Percentiles rank a stretch among this genome's conserved stretches.
These are phyloP conservation scores for Umbelopsis sp. DNA, from an alignment of 371 early-diverging fungal genomes.

Conservation along the genomic window DNA sequence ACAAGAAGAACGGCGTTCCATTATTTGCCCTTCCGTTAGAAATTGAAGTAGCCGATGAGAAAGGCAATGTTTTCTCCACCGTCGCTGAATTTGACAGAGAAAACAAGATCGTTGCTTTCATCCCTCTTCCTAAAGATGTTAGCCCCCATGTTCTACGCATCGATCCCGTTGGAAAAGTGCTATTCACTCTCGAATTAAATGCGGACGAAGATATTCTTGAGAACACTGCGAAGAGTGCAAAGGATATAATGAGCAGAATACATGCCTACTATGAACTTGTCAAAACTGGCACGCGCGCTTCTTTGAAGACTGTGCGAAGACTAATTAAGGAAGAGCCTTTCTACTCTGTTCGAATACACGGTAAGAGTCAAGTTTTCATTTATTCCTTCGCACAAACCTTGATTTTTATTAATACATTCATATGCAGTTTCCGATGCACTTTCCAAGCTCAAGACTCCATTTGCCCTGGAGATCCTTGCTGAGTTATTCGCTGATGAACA, in stretches of 20 bases:
- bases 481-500: constrained; percentile 45
- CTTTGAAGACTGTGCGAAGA: constrained; percentile 44
- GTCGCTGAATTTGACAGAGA: constrained; percentile 38
- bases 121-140: constrained; percentile 23
- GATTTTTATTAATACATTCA: neutral
- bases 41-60: constrained; percentile 48
- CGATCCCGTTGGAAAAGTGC: constrained; percentile 55
- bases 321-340: constrained; percentile 43
- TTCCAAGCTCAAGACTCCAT: constrained; percentile 34
- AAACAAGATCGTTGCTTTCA: constrained; percentile 22
- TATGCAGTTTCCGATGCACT: constrained; percentile 39
- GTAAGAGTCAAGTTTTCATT: constrained; percentile 15
- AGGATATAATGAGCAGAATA: constrained; percentile 39
- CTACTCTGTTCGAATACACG: constrained; percentile 48
- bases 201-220: constrained; percentile 51
- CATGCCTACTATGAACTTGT: constrained; percentile 53
- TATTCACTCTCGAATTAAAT: constrained; percentile 49
- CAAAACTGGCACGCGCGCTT: constrained; percentile 36
- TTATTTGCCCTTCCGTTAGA: constrained; percentile 55
- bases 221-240: constrained; percentile 38
- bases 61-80: constrained; percentile 27
- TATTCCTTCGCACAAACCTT: neutral
- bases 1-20: constrained; percentile 40
- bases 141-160: constrained; percentile 45
- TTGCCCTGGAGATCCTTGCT: constrained; percentile 47